phyloP scores from a whole-genome alignment of 805 yeast species.

The Wickerhamiella kazuoi region DNA sequence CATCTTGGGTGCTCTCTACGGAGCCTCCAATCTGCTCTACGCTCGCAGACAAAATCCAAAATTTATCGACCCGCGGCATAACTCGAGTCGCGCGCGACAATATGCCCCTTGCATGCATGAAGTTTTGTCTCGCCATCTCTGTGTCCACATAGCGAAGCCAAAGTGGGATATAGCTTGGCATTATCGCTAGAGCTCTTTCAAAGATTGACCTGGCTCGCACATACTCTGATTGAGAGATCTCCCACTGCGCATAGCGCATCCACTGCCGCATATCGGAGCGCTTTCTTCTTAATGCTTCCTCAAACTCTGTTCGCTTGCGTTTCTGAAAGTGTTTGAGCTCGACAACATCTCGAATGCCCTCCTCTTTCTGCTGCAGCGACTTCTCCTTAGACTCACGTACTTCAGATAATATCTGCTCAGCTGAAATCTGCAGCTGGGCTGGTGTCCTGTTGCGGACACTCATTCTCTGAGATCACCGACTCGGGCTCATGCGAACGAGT shows the following conservation, averaged over 20 bases:
- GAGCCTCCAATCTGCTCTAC: conserved; percentile 67
- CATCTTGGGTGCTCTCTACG: conserved; percentile 37
- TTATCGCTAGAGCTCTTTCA: conserved; percentile 71
- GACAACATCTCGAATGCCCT: conserved; percentile 43
- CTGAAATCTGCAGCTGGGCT: background rate
- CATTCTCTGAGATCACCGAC: background rate
- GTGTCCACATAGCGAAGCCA: conserved; percentile 74
- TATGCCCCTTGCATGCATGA: conserved; percentile 78
- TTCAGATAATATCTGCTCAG: background rate
- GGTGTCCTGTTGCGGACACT: background rate
- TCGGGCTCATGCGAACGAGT: too few species aligned
- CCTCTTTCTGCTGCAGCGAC: background rate
- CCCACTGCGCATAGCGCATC: conserved; percentile 84
- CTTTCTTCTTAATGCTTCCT: conserved; percentile 72
- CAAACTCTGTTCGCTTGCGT: conserved; percentile 64
- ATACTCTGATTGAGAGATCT: conserved; percentile 59
- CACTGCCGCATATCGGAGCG: conserved; percentile 71
- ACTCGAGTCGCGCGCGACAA: conserved; percentile 58
- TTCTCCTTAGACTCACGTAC: background rate
- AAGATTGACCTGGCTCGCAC: conserved; percentile 69
- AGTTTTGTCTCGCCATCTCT: conserved; percentile 52
- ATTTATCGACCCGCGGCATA: conserved; percentile 63
- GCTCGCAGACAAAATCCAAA: conserved; percentile 72
- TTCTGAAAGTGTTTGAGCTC: conserved; percentile 63
- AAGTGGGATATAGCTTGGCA: conserved; percentile 55